phyloP scores from a whole-genome alignment of 1,284 basidiomycete species.

The Pascua sp. region DNA sequence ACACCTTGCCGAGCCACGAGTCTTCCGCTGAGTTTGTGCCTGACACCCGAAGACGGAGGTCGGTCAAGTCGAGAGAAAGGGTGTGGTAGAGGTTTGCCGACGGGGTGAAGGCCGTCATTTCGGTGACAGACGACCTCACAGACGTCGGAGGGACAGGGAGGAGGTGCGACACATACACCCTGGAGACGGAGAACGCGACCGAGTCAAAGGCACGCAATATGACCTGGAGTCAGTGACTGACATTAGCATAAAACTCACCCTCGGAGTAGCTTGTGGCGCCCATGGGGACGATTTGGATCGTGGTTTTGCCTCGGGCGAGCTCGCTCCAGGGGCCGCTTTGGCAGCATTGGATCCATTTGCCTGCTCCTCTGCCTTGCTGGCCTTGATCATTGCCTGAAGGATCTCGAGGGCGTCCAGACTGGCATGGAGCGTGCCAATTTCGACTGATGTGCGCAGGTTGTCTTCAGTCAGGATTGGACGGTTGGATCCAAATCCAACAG shows the following conservation, averaged over 20 bases:
- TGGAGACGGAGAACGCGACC: conserved; percentile 24
- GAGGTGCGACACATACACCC: conserved; percentile 25
- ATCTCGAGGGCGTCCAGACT: conserved; percentile 29
- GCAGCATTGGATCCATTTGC: not conserved
- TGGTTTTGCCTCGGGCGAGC: not conserved
- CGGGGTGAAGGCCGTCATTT: too few species aligned
- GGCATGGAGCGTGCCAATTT: conserved; percentile 26
- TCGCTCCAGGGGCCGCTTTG: not conserved
- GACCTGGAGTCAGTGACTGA: conserved; percentile 24
- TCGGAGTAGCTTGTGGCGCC: conserved; percentile 11
- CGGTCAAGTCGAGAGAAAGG: conserved; percentile 31
- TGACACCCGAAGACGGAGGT: conserved; percentile 20
- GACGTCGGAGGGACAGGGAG: conserved; percentile 9
- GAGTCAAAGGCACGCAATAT: conserved; percentile 36
- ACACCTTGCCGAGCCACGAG: conserved; percentile 35
- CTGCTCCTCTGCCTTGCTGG: not conserved
- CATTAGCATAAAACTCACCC: conserved; percentile 14
- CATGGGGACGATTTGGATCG: not conserved
- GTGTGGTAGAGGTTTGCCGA: conserved; percentile 13
- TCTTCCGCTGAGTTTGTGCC: conserved; percentile 40
- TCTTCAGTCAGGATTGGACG: conserved; percentile 35
- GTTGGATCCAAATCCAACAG: conserved; percentile 38
- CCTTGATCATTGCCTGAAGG: conserved; percentile 19
- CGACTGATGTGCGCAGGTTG: conserved; percentile 27
- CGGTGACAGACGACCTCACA: too few species aligned